Evolutionary conservation across 2,329 filamentous ascomycete genomes (phyloP).

Genomic region (Calonectria montana): DNA sequence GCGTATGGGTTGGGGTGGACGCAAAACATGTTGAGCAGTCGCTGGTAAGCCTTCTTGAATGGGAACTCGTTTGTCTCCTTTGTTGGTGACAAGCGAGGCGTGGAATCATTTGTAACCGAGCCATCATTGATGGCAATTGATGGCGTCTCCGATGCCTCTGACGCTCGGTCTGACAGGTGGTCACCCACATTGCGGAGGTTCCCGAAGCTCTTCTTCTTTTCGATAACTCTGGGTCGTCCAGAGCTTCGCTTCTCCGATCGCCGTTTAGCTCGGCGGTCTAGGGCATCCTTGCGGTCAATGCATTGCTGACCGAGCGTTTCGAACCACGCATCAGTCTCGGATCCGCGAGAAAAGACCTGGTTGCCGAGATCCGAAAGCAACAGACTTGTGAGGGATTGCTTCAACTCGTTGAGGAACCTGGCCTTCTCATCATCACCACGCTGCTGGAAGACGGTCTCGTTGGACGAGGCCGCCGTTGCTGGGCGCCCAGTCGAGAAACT

Average conservation of each 20-base stretch:
- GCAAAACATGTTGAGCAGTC: constrained; percentile 86
- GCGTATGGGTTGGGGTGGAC: constrained; percentile 88
- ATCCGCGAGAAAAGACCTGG: constrained; percentile 86
- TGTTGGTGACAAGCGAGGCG: constrained; percentile 32
- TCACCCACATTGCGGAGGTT: constrained; percentile 68
- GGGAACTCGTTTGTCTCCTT: constrained; percentile 71
- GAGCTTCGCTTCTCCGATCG: constrained; percentile 54
- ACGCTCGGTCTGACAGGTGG: constrained; percentile 46
- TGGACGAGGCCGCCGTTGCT: constrained; percentile 74
- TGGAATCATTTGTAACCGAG: constrained; percentile 44
- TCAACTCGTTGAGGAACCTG: constrained; percentile 81
- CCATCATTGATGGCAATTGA: constrained; percentile 56
- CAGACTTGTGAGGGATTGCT: constrained; percentile 84
- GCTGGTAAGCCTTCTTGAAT: constrained; percentile 82
- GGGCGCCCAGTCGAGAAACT: constrained; percentile 66
- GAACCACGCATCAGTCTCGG: constrained; percentile 94
- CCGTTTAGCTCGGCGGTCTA: constrained; percentile 60
- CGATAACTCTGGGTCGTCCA: constrained; percentile 63
- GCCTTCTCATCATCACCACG: constrained; percentile 75
- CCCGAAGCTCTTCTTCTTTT: constrained; percentile 76
- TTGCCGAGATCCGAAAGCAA: constrained; percentile 90
- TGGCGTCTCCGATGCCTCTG: constrained; percentile 52
- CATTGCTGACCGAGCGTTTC: constrained; percentile 74
- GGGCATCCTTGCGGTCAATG: constrained; percentile 69
- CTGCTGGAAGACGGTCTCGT: constrained; percentile 73